Evolutionary conservation across 805 yeast species (phyloP).

Genomic region (Torulaspora gathmanii): DNA sequence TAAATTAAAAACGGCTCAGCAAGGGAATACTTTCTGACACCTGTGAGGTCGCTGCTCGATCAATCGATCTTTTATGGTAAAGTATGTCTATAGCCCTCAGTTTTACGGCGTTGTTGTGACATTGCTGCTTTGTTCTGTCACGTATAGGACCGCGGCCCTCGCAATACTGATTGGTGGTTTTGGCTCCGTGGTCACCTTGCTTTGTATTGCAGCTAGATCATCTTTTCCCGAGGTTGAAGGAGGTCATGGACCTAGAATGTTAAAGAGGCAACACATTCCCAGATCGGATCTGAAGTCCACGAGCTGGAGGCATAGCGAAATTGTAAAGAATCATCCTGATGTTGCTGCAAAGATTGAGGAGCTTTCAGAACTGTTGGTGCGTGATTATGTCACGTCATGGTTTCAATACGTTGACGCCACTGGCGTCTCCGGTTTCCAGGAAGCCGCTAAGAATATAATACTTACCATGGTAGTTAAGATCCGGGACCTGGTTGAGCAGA

Average conservation of each 20-base stretch:
- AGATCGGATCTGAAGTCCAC: neutral
- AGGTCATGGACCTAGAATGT: conserved; percentile 1
- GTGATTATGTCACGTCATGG: conserved; percentile 58
- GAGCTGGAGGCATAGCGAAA: conserved; percentile 1
- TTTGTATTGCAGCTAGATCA: neutral
- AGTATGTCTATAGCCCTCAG: neutral
- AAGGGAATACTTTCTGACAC: neutral
- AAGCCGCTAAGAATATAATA: conserved; percentile 42
- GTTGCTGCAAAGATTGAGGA: conserved; percentile 42
- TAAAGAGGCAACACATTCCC: neutral
- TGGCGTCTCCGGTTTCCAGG: conserved; percentile 35
- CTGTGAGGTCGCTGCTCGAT: neutral
- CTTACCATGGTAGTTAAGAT: conserved; percentile 30
- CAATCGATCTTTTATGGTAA: conserved; percentile 7
- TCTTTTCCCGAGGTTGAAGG: conserved; percentile 3
- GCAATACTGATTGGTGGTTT: neutral
- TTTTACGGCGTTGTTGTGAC: neutral
- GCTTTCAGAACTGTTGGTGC: conserved; percentile 43
- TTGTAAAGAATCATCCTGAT: conserved; percentile 16
- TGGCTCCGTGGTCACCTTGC: neutral
- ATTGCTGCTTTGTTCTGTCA: neutral
- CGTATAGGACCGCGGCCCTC: neutral
- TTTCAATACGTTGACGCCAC: conserved; percentile 40
- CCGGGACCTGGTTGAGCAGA: conserved; percentile 37
- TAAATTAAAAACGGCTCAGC: neutral